Evolutionary conservation across 768 basidiomycete species (phyloP), one percentile per base, ranked within the genome.

Genomic region (Thelephora aurantiotincta): DNA sequence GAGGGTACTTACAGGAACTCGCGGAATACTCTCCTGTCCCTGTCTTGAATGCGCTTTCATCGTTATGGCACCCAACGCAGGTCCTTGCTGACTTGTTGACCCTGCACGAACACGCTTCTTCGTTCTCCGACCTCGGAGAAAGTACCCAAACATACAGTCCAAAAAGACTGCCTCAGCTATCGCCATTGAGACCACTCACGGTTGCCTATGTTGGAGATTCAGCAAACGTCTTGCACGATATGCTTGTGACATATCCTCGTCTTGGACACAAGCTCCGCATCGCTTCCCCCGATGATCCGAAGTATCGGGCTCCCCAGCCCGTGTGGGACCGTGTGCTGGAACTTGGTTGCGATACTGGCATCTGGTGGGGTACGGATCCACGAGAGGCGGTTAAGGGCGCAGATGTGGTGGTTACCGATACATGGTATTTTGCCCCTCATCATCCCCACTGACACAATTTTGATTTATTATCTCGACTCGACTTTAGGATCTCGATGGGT

Each of bases 21-120:
- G 92, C 89, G 9, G 72, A 82, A 62, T 70, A 93, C 67, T 93
- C 92, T 0, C 80, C 84, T 1, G 90, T 96, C 2, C 96, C 96
- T 2, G 90, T 99, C 14, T 72, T 97, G 60, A 99, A 98, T 61
- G 96, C 96, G 5, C 80, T 99, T 16, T 96, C 91, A 2, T 85
- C 84, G 14, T 75, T 92, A 38, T 99, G 90, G 83, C 96, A 99
- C 60, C 96, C 96, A 2, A 93, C 92, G 0, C 96, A 99, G 59
- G 78, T 83, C 51, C 80, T 99, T 23, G 96, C 96, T 2, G 92
- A 97, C 68, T 62, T 98, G 4, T 69, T 98, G 51, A 93, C 93
- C 0, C 72, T 98, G 13, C 79, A 89, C 56, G 92, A 96, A 59
- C 70, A 79, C 49, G 72, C 74, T 0, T 66, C 75, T 52, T 62